Evolutionary conservation across 1,284 basidiomycete genomes (phyloP).

Genomic region (Testicularia cyperi): DNA sequence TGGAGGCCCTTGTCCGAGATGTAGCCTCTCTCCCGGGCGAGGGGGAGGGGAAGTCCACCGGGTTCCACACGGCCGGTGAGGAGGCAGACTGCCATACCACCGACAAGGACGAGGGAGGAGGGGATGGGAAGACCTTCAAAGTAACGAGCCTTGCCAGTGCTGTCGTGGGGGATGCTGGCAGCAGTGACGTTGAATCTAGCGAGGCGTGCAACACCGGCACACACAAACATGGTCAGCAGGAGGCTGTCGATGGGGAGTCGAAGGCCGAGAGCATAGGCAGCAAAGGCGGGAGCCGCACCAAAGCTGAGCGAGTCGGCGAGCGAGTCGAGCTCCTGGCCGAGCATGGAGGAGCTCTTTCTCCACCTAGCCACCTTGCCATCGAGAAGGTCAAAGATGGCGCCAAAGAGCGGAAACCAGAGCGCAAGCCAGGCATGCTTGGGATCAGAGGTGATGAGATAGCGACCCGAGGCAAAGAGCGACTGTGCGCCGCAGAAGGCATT

Average conservation of each 20-base stretch:
- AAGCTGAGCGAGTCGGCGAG: constrained; percentile 97
- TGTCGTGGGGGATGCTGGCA: constrained; percentile 86
- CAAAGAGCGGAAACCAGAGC: constrained; percentile 82
- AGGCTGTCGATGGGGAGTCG: constrained; percentile 85
- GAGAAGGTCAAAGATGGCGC: constrained; percentile 96
- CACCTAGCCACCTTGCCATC: constrained; percentile 98
- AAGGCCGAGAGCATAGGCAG: constrained; percentile 88
- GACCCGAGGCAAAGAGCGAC: constrained; percentile 88
- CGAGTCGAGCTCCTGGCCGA: constrained; percentile 98
- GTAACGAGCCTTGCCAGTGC: constrained; percentile 82
- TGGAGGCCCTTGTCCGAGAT: constrained; percentile 33
- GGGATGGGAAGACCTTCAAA: constrained; percentile 98
- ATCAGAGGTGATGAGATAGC: constrained; percentile 81
- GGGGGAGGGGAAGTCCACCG: constrained; percentile 34
- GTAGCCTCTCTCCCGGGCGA: constrained; percentile 31
- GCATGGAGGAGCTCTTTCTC: constrained; percentile 89
- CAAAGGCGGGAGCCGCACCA: constrained; percentile 89
- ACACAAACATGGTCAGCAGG: constrained; percentile 84
- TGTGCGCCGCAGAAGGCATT: constrained; percentile 98
- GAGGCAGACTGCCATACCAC: constrained; percentile 77
- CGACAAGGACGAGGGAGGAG: constrained; percentile 80
- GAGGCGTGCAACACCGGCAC: constrained; percentile 90
- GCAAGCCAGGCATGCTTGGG: constrained; percentile 67
- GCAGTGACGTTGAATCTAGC: constrained; percentile 98
- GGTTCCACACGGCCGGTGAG: constrained; percentile 66